Base-by-base conservation (phyloP, 2,329 filamentous ascomycete species). In the Fusarium albosuccineum region DNA sequence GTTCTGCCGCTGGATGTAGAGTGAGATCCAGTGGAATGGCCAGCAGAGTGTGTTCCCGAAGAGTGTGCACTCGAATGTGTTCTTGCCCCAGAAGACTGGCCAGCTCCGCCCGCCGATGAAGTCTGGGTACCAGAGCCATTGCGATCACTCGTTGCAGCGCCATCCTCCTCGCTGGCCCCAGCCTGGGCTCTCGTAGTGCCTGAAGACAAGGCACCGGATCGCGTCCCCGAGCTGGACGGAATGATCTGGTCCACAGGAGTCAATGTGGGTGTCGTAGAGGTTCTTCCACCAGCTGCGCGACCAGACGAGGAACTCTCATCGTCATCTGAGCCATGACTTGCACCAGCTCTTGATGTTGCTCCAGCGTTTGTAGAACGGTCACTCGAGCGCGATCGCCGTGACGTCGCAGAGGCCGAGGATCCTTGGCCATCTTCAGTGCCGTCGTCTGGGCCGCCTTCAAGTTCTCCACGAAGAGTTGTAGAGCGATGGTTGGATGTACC, bases 161-260 rank as follows among this genome's bases (percentile, higher is more conserved):
- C 27, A 2, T 36, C 22, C 1, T 17, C 3, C 5, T 13, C 29
- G 2, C 63, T 54, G 0, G 27, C 46, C 3, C 63, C 53, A 2
- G 48, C 14, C 2, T 33, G 36, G 9, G 16, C 1, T 13, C 41
- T 44, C 0, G 63, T 46, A 1, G 37, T 48, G 2, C 9, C 4
- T 13, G 33, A 37, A 0, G 29, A 7, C 0, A 40, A 42, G 0
- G 29, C 17, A 2, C 37, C n/a, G 2, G 33, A 62, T 0, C 11
- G 13, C 0, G 29, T 46, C 0, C 9, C 27, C 2, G 46, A 13
- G 3, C 30, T 9, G 0, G 33, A 9, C 10, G 30, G 16, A 37
- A 44, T 9, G 22, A 62, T 33, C 30, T 29, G 46, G 9, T 49
- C 46, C 6, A 49, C 13, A 0, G 46, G 46, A 1, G 16, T 26